A percentile compares a stretch with the other conserved stretches of the same genome.
Evolutionary conservation across 2,329 filamentous ascomycete species (phyloP).

Genomic region (Aureobasidium namibiae): DNA sequence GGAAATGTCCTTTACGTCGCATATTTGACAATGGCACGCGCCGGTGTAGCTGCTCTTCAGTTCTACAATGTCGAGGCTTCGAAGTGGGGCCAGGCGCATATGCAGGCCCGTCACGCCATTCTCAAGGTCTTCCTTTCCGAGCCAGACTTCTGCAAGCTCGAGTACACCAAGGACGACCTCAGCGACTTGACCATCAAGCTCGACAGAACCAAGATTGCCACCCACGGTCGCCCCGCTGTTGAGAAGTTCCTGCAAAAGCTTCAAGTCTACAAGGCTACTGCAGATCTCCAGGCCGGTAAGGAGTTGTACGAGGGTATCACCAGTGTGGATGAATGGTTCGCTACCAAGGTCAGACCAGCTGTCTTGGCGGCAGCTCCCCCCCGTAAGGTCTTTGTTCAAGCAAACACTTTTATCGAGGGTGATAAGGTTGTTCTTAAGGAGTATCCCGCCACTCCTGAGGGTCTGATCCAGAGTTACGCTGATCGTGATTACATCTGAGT

Average conservation of each 20-base stretch:
- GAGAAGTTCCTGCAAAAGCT: constrained; percentile 83
- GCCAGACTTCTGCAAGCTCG: constrained; percentile 74
- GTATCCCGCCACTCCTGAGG: constrained; percentile 72
- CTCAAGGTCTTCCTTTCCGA: constrained; percentile 77
- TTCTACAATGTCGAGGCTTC: constrained; percentile 87
- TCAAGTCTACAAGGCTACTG: constrained; percentile 86
- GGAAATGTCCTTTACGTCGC: constrained; percentile 81
- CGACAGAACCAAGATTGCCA: constrained; percentile 79
- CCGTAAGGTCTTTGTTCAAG: constrained; percentile 89
- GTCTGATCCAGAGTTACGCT: constrained; percentile 69
- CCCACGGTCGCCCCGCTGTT: constrained; percentile 72
- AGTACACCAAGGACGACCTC: constrained; percentile 56
- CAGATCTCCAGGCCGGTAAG: constrained; percentile 69
- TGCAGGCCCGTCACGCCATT: constrained; percentile 85
- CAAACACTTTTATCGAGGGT: constrained; percentile 64
- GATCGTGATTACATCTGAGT: constrained; percentile 30
- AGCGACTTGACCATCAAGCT: constrained; percentile 75
- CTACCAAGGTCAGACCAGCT: constrained; percentile 65
- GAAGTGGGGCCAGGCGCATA: constrained; percentile 62
- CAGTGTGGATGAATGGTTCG: constrained; percentile 77
- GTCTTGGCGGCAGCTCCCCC: constrained; percentile 72
- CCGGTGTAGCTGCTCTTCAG: constrained; percentile 80
- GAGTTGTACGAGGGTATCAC: constrained; percentile 80
- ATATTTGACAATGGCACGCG: constrained; percentile 89
- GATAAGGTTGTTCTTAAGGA: constrained; percentile 72